Evolutionary conservation across 345 rosid genomes (phyloP).

Genomic region (Excoecaria cochinchinensis): DNA sequence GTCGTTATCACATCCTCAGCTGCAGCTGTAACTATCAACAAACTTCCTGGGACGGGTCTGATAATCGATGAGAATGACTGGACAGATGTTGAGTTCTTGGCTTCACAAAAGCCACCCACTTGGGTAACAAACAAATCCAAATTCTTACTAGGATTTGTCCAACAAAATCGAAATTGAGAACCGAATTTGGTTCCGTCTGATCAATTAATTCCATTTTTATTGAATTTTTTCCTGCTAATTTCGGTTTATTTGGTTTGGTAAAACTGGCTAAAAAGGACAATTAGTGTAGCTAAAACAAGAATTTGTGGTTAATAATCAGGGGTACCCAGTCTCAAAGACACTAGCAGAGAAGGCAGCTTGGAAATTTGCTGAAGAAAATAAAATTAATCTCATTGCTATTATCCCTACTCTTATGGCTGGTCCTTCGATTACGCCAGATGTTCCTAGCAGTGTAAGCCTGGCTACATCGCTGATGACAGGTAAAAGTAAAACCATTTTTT

Average conservation of each 20-base stretch:
- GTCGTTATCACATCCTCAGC: constrained; percentile 91
- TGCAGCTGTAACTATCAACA: constrained; percentile 69
- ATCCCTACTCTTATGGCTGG: constrained; percentile 72
- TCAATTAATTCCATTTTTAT: too few relatives aligned
- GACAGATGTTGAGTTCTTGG: constrained; percentile 69
- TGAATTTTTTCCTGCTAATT: too few relatives aligned
- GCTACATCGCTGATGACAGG: constrained; percentile 64
- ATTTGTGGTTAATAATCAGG: constrained; percentile 43
- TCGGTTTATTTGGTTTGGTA: too few relatives aligned
- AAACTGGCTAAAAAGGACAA: too few relatives aligned
- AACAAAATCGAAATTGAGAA: too few relatives aligned
- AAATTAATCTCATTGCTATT: constrained; percentile 68
- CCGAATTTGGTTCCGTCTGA: too few relatives aligned
- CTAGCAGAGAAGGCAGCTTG: constrained; percentile 78
- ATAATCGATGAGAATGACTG: constrained; percentile 70
- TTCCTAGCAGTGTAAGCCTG: constrained; percentile 61
- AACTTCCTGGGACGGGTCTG: constrained; percentile 54
- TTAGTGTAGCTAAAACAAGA: not conserved
- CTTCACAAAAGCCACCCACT: constrained; percentile 64
- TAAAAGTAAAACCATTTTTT: not conserved
- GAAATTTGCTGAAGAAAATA: constrained; percentile 61
- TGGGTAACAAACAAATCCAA: constrained; percentile 54
- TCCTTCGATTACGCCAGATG: constrained; percentile 47
- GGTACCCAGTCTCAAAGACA: constrained; percentile 67
- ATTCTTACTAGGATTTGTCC: not conserved